phyloP scores from a whole-genome alignment of 2,329 filamentous ascomycete genomes.

The Ophiostoma sp. region DNA sequence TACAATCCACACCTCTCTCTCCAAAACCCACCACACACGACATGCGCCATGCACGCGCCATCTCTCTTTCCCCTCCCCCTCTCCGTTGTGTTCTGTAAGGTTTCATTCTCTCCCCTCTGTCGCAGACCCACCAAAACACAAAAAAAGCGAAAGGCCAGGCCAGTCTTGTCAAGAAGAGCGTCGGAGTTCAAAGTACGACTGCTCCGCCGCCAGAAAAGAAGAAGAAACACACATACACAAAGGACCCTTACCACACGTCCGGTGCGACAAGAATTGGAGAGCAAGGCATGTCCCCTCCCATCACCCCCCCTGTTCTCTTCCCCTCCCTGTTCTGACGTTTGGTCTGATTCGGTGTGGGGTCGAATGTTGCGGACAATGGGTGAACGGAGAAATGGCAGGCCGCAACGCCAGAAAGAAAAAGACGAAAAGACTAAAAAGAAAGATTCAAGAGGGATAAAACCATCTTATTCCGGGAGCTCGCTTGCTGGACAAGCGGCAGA shows the following conservation, averaged over 20 bases:
- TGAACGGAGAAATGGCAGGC: constrained; percentile 22
- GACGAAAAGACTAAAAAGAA: not conserved
- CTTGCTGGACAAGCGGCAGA: constrained; percentile 16
- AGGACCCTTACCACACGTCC: not conserved
- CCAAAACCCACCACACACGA: not conserved
- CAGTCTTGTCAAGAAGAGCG: not conserved
- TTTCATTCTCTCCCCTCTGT: not conserved
- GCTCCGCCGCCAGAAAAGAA: not conserved
- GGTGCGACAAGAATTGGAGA: not conserved
- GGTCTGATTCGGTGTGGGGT: constrained; percentile 17
- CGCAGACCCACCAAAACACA: not conserved
- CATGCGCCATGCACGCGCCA: not conserved
- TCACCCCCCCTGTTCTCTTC: not conserved
- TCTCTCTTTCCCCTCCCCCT: not conserved
- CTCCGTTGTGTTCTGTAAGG: not conserved
- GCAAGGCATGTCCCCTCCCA: not conserved
- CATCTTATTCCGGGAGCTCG: too few species aligned
- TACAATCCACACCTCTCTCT: not conserved
- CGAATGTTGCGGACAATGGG: constrained; percentile 15
- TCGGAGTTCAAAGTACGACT: constrained; percentile 3
- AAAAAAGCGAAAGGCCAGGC: not conserved
- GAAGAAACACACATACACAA: not conserved
- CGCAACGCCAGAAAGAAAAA: not conserved
- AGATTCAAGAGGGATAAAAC: not conserved
- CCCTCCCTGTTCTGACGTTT: not conserved